These are phyloP conservation scores for Hyphopichia buzzinii DNA, from an alignment of 1,139 yeast species.

Conservation along the genomic window DNA sequence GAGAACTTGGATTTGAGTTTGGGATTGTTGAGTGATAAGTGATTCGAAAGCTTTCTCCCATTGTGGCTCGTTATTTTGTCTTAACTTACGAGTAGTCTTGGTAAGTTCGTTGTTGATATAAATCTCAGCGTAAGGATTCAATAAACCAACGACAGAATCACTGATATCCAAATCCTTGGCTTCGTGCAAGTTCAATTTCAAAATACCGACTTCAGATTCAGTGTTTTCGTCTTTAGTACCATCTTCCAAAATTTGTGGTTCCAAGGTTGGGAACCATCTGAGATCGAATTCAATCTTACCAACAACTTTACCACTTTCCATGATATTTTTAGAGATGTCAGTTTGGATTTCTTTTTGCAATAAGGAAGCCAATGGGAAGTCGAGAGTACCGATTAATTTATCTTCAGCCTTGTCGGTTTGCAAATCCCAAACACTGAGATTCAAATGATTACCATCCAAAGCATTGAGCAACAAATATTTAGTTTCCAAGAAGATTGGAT, in stretches of 20 bases:
- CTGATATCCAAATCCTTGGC: conserved; percentile 69
- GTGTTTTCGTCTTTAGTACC: conserved; percentile 48
- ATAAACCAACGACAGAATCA: conserved; percentile 62
- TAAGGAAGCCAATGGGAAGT: conserved; percentile 55
- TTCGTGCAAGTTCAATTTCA: conserved; percentile 68
- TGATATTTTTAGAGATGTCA: conserved; percentile 33
- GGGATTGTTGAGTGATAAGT: conserved; percentile 57
- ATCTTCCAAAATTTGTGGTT: conserved; percentile 46
- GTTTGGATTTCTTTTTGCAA: conserved; percentile 49
- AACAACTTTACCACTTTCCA: conserved; percentile 54
- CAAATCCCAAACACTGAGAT: conserved; percentile 54
- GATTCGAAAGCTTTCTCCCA: conserved; percentile 66
- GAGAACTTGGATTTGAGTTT: conserved; percentile 50
- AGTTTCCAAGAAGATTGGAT: conserved; percentile 67
- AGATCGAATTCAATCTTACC: conserved; percentile 63
- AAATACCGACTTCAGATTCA: conserved; percentile 67
- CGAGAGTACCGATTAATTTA: conserved; percentile 54
- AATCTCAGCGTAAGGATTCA: conserved; percentile 71
- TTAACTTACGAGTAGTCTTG: conserved; percentile 57
- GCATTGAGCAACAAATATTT: conserved; percentile 56
- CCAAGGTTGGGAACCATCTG: conserved; percentile 60
- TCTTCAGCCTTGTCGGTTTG: conserved; percentile 52
- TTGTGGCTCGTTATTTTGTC: conserved; percentile 66
- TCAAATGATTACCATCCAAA: conserved; percentile 55
- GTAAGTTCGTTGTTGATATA: conserved; percentile 54